Conservation (phyloP, 225 moss, liverwort and hornwort genomes). For the Takakia lepidozioides region DNA sequence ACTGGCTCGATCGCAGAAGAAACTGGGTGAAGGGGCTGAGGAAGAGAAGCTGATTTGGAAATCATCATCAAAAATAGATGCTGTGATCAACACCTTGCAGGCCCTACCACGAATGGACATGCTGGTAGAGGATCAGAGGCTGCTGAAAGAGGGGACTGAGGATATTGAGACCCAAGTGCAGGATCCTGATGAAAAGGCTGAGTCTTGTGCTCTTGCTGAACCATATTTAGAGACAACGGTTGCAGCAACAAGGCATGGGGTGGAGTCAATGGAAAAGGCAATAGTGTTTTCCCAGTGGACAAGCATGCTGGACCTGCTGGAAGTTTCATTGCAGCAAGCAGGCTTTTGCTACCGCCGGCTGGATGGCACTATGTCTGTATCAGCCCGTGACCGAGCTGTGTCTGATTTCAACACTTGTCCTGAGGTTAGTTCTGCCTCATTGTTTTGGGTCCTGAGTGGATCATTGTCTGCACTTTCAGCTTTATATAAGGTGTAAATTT, state of each 20-base stretch:
- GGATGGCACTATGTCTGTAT: conserved; percentile 96
- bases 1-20: no score
- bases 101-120: conserved; percentile 56
- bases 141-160: conserved; percentile 44
- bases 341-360: conserved; percentile 85
- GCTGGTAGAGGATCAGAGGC: conserved; percentile 54
- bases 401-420: conserved; percentile 81
- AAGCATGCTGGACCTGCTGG: conserved; percentile 93
- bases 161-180: conserved; percentile 18
- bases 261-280: conserved; percentile 84
- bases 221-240: conserved; percentile 11
- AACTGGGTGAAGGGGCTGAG: conserved; percentile 4
- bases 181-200: conserved; percentile 15
- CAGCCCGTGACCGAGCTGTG: conserved; percentile 81
- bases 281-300: conserved; percentile 99
- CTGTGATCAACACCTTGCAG: conserved; percentile 72
- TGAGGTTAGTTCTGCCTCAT: conserved; percentile 42
- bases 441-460: no score
- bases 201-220: conserved; percentile 7
- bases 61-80: conserved; percentile 91
- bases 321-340: conserved; percentile 59
- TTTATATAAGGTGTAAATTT: no score
- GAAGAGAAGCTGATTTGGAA: conserved; percentile 52
- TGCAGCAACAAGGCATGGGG: conserved; percentile 25
- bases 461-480: no score